A percentile compares a stretch with the other conserved stretches of the same genome.
These are phyloP conservation scores for Hondaea fermentalgiana DNA, from an alignment of 108 stramenopile genomes.

Conservation along the genomic window DNA sequence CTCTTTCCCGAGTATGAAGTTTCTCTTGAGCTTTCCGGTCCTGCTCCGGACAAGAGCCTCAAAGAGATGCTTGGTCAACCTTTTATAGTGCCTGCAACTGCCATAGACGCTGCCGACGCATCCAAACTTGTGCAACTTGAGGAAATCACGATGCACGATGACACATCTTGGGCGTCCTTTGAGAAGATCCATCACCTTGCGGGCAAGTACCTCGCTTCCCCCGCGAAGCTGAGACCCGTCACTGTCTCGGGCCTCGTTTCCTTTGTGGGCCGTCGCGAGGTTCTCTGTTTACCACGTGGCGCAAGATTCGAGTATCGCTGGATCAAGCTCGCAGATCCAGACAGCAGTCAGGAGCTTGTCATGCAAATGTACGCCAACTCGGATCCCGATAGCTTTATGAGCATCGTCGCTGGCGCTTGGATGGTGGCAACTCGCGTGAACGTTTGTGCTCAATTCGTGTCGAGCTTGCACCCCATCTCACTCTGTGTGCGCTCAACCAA, in stretches of 20 bases:
- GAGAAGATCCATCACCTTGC: background rate
- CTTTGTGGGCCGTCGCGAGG: background rate
- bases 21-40: background rate
- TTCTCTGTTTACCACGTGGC: background rate
- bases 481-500: background rate
- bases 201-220: background rate
- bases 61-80: background rate
- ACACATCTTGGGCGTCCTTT: background rate
- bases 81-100: background rate
- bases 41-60: background rate
- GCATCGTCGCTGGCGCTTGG: background rate
- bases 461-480: background rate
- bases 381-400: background rate
- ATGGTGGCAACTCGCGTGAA: background rate
- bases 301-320: background rate
- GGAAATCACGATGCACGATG: background rate
- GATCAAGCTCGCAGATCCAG: background rate
- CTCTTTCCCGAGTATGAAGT: background rate
- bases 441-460: background rate
- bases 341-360: background rate
- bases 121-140: background rate
- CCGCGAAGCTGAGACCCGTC: background rate
- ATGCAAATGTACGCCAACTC: constrained; percentile 5
- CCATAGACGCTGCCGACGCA: too few species aligned
- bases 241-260: background rate